Conservation (phyloP, 2,329 filamentous ascomycete genomes). For the Clonostachys rhizophaga region DNA sequence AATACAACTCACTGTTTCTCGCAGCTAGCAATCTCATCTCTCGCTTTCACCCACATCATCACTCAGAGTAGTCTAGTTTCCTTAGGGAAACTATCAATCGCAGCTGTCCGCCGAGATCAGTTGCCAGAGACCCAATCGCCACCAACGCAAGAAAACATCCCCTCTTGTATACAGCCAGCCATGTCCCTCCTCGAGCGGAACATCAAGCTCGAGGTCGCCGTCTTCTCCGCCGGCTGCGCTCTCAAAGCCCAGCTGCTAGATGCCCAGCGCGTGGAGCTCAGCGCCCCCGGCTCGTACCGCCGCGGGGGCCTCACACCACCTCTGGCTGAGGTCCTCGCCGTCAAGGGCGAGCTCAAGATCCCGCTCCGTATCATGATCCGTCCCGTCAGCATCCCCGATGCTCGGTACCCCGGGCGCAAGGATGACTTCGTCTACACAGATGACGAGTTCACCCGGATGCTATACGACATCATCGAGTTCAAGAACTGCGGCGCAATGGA, state of each 20-base stretch:
- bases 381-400: slow-evolving; percentile 20
- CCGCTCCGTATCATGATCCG: slow-evolving; percentile 52
- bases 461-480: slow-evolving; percentile 27
- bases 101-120: no score
- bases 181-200: neutral
- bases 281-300: slow-evolving; percentile 42
- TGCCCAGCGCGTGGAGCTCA: slow-evolving; percentile 48
- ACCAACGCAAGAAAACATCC: no score
- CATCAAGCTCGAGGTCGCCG: slow-evolving; percentile 44
- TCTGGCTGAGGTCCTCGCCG: slow-evolving; percentile 25
- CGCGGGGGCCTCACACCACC: slow-evolving; percentile 47
- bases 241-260: slow-evolving; percentile 32
- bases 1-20: no score
- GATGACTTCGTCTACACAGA: slow-evolving; percentile 44
- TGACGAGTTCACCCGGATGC: slow-evolving; percentile 39
- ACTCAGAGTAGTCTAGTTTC: no score
- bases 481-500: slow-evolving; percentile 28
- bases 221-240: slow-evolving; percentile 41
- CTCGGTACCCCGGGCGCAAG: slow-evolving; percentile 1
- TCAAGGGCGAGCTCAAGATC: slow-evolving; percentile 19
- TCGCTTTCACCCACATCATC: no score
- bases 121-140: no score
- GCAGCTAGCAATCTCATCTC: no score
- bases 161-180: neutral
- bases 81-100: no score